Percentiles rank a stretch among this genome's conserved stretches.
Conservation (phyloP, 2,329 filamentous ascomycete species). For the Pseudogymnoascus sp. region DNA sequence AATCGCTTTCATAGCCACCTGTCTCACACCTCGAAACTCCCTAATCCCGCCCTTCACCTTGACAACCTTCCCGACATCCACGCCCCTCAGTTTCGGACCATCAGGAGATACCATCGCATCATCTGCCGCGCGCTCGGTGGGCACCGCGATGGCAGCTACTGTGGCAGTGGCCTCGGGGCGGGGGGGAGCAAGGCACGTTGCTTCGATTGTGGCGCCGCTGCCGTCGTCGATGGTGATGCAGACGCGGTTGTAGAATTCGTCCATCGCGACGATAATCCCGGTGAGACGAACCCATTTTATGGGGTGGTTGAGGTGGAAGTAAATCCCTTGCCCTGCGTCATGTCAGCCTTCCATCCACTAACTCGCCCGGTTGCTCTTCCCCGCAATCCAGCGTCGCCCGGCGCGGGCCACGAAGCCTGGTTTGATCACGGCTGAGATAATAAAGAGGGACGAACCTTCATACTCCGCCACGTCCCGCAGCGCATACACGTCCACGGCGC, state of each 20-base stretch:
- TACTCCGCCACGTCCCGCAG: slow-evolving; percentile 44
- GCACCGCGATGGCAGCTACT: not conserved
- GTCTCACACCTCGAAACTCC: slow-evolving; percentile 41
- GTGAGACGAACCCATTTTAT: slow-evolving; percentile 68
- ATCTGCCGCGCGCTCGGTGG: slow-evolving; percentile 11
- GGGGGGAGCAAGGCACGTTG: slow-evolving; percentile 20
- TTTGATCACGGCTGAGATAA: not conserved
- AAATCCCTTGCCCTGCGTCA: slow-evolving; percentile 47
- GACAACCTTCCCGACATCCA: slow-evolving; percentile 48
- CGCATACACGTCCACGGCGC: slow-evolving; percentile 41
- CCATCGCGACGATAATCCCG: slow-evolving; percentile 60
- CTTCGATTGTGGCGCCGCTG: slow-evolving; percentile 52
- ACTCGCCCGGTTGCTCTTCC: not conserved
- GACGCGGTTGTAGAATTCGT: slow-evolving; percentile 41
- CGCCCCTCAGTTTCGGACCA: slow-evolving; percentile 21
- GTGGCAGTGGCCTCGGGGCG: not conserved
- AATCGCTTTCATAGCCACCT: slow-evolving; percentile 48
- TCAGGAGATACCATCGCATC: slow-evolving; percentile 36
- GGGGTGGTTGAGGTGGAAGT: slow-evolving; percentile 66
- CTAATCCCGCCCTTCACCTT: slow-evolving; percentile 49
- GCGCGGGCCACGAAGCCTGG: not conserved
- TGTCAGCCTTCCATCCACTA: not conserved
- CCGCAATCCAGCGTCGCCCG: not conserved
- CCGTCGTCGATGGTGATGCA: slow-evolving; percentile 59
- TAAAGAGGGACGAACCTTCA: slow-evolving; percentile 37